phyloP scores from a whole-genome alignment of 208 protist species.

The Leishmania braziliensis region DNA sequence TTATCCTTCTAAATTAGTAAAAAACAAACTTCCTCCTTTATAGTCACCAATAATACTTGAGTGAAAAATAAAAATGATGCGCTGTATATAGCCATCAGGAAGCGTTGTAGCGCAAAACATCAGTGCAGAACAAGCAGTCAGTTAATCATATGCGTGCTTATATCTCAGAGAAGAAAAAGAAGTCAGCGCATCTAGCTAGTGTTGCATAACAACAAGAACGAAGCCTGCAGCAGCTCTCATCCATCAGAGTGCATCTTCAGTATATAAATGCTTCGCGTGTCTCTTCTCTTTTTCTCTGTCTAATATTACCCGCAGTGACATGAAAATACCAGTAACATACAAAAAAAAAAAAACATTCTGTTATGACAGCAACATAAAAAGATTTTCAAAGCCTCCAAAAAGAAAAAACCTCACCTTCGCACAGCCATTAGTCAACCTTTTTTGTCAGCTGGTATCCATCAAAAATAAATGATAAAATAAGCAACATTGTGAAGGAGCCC shows the following conservation, averaged over 20 bases:
- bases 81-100: not conserved
- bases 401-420: too few species aligned
- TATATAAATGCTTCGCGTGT: not conserved
- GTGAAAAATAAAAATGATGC: not conserved
- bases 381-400: not conserved
- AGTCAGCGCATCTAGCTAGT: too few species aligned
- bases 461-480: not conserved
- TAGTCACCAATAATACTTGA: not conserved
- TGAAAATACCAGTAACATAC: not conserved
- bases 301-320: not conserved
- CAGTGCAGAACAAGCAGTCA: not conserved
- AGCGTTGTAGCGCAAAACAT: not conserved
- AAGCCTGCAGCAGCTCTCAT: not conserved
- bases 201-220: not conserved
- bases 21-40: not conserved
- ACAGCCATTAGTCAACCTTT: not conserved
- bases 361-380: not conserved
- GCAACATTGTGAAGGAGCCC: not conserved
- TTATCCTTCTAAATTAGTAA: not conserved
- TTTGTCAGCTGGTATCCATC: too few species aligned
- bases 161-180: slow-evolving; percentile 5
- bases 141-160: not conserved
- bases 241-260: too few species aligned
- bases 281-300: not conserved
- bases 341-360: not conserved